Evolutionary conservation across 108 stramenopile genomes (phyloP).

Genomic region (Skeletonema tropicum): DNA sequence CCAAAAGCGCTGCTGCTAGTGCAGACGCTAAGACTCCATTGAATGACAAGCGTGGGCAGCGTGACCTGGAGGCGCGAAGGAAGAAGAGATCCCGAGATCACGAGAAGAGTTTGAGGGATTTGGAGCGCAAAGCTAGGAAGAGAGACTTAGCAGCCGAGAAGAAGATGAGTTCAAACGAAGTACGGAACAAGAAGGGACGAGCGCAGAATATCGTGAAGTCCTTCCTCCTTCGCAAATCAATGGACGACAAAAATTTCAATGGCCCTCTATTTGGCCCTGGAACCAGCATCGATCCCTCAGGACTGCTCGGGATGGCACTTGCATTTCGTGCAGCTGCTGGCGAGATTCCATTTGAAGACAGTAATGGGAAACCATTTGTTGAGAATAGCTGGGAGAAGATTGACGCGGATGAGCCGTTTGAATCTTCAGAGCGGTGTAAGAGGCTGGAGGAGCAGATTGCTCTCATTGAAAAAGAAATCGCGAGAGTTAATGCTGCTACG

Average conservation of each 20-base stretch:
- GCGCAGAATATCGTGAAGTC: constrained; percentile 76
- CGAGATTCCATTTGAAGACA: constrained; percentile 68
- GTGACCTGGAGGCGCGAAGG: constrained; percentile 65
- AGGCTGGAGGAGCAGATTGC: constrained; percentile 42
- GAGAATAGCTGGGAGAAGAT: constrained; percentile 72
- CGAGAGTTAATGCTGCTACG: constrained; percentile 30
- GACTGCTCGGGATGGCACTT: constrained; percentile 82
- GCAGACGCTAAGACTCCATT: constrained; percentile 40
- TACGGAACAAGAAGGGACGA: constrained; percentile 66
- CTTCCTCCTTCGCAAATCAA: constrained; percentile 65
- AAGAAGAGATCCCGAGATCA: constrained; percentile 75
- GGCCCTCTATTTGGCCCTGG: constrained; percentile 64
- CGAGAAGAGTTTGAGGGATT: constrained; percentile 66
- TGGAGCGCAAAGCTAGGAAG: constrained; percentile 57
- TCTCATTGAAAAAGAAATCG: constrained; percentile 42
- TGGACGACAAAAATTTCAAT: constrained; percentile 51
- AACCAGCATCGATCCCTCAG: constrained; percentile 68
- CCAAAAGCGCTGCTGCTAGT: constrained; percentile 19
- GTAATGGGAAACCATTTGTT: constrained; percentile 48
- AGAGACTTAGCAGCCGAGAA: constrained; percentile 34
- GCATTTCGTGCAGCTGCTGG: constrained; percentile 89
- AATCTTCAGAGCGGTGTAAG: constrained; percentile 61
- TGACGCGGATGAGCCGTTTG: constrained; percentile 55
- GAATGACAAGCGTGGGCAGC: constrained; percentile 62
- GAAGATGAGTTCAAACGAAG: constrained; percentile 18